A percentile compares a stretch with the other conserved stretches of the same genome.
Conservation (phyloP, 2,329 filamentous ascomycete species). For the Sporothrix brasiliensis region DNA sequence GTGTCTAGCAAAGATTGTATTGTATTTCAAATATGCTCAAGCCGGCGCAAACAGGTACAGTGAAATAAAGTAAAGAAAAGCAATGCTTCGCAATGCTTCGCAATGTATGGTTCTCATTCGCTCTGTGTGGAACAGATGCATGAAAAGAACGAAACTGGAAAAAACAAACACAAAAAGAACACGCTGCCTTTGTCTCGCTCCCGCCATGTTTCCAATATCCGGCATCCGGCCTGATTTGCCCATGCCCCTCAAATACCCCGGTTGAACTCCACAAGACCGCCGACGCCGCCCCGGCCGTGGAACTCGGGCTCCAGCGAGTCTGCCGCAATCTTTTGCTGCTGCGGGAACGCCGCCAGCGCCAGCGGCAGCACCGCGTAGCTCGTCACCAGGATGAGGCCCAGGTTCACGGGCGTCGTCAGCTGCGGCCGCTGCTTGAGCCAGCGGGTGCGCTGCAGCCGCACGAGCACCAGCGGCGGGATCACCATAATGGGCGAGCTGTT, state of each 20-base stretch:
- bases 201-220: background rate
- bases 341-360: conserved; percentile 88
- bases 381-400: conserved; percentile 83
- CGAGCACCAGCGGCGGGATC: conserved; percentile 81
- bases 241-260: conserved; percentile 69
- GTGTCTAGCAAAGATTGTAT: too few species aligned
- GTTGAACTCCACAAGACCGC: conserved; percentile 92
- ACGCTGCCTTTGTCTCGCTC: background rate
- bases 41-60: background rate
- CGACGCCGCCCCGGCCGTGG: conserved; percentile 74
- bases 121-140: background rate
- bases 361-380: conserved; percentile 87
- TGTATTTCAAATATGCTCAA: background rate
- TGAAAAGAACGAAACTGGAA: too few species aligned
- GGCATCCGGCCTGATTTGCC: background rate
- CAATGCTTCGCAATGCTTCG: background rate
- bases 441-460: conserved; percentile 77
- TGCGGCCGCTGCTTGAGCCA: conserved; percentile 80
- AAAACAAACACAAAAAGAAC: background rate
- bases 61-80: background rate
- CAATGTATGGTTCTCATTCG: background rate
- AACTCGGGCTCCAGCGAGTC: conserved; percentile 83
- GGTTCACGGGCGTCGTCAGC: conserved; percentile 78
- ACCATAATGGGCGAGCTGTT: conserved; percentile 98
- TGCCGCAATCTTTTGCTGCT: conserved; percentile 79